phyloP scores from a whole-genome alignment of 768 basidiomycete genomes.

The Suillus spraguei region DNA sequence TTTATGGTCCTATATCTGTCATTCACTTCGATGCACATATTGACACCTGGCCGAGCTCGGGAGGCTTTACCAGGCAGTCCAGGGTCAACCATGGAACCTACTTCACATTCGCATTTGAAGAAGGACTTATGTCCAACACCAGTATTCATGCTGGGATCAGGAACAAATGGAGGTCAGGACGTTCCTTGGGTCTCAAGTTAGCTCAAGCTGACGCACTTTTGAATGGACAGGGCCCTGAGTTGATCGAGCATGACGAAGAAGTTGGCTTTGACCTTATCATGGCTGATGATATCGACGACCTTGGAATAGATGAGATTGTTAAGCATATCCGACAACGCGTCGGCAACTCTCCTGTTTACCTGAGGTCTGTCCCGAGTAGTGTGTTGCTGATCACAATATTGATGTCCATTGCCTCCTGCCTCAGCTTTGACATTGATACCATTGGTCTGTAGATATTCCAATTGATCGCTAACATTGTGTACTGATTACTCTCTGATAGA shows the following conservation, averaged over 20 bases:
- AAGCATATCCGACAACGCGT: constrained; percentile 64
- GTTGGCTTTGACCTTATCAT: constrained; percentile 77
- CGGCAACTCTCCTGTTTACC: constrained; percentile 69
- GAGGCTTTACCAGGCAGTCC: constrained; percentile 49
- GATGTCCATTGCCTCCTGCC: neutral
- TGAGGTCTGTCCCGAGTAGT: constrained; percentile 39
- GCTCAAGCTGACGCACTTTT: neutral
- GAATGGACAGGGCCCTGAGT: constrained; percentile 12
- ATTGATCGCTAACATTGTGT: neutral
- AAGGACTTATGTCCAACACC: constrained; percentile 67
- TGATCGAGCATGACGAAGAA: constrained; percentile 57
- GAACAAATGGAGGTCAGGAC: constrained; percentile 51
- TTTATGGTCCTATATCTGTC: constrained; percentile 75
- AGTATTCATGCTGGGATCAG: constrained; percentile 81
- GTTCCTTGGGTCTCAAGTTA: neutral
- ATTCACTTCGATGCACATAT: constrained; percentile 76
- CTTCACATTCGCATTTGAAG: constrained; percentile 73
- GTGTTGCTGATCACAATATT: neutral
- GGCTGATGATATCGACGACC: constrained; percentile 77
- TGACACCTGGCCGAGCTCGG: constrained; percentile 45
- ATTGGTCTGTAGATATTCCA: constrained; percentile 45
- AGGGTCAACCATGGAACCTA: constrained; percentile 79
- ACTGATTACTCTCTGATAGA: constrained; percentile 37
- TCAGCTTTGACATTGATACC: constrained; percentile 73
- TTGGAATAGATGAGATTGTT: constrained; percentile 68